Evolutionary conservation across 495 filamentous ascomycete genomes (phyloP), one percentile per base, ranked within the genome.

Genomic region (Penicillium samsonianum): DNA sequence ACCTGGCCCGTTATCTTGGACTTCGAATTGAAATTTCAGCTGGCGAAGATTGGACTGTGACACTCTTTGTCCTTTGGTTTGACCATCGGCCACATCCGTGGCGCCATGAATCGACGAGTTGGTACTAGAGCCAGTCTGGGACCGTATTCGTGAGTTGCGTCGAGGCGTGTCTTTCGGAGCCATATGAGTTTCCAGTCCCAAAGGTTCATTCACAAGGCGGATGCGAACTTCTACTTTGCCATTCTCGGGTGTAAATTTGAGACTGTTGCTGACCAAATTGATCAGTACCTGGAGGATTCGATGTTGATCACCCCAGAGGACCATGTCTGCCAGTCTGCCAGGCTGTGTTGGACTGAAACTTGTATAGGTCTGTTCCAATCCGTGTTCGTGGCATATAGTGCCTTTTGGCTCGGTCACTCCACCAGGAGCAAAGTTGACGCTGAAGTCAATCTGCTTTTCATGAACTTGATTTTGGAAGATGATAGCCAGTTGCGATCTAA

Each of bases 381-480:
- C 69, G 14, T 53, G 23, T 7, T 82, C 79, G 8, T 62, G 50
- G 28, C 80, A 77, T 31, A 80, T 69, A 20, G 80, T 69, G 4
- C 85, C 82, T 2, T 40, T 49, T 4, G 49, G 33, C 41, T 55
- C 60, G 11, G 44, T 53, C 14, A 35, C 22, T 20, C n/a, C n/a
- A n/a, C n/a, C 43, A 3, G 51, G 26, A 10, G 86, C 71, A 61
- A 89, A 92, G 20, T 78, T 79, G n/a, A 95, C 84, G 1, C 72
- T 74, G 48, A 96, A 85, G 49, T 83, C 77, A 55, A 94, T 92
- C 9, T 79, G 70, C 28, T 88, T 85, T 63, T 96, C 91, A 47
- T 84, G 83, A 0, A 90, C 90, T 68, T 95, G 91, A 67, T 92
- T 92, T 53, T 89, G 89, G 62, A 97, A 97, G 47, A 96, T 92